Evolutionary conservation across 2,329 filamentous ascomycete genomes (phyloP).

Genomic region (Phialophora tarda): DNA sequence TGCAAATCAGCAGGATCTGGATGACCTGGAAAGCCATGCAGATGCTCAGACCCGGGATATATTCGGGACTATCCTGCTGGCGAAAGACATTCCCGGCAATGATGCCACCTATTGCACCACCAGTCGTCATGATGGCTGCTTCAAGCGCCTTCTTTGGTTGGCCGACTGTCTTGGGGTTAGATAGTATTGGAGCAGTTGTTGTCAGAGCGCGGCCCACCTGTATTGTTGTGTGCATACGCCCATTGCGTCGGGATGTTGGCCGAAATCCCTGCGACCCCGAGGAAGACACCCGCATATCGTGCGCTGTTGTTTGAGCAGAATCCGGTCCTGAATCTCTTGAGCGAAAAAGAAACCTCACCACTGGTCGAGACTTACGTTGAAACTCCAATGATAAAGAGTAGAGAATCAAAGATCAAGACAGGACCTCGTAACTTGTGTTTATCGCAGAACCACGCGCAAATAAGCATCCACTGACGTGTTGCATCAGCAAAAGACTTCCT

Average conservation of each 20-base stretch:
- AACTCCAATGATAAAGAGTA: slow-evolving; percentile 70
- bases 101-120: slow-evolving; percentile 68
- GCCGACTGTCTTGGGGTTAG: slow-evolving; percentile 53
- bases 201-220: slow-evolving; percentile 49
- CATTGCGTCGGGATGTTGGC: slow-evolving; percentile 75
- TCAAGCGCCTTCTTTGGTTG: slow-evolving; percentile 78
- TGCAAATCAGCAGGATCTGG: slow-evolving; percentile 60
- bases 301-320: slow-evolving; percentile 62
- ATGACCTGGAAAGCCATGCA: slow-evolving; percentile 45
- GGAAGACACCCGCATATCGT: slow-evolving; percentile 75
- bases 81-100: slow-evolving; percentile 77
- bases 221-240: slow-evolving; percentile 84
- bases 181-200: too few relatives aligned
- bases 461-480: slow-evolving; percentile 8
- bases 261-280: slow-evolving; percentile 74
- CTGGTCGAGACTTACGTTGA: slow-evolving; percentile 44
- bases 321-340: slow-evolving; percentile 48
- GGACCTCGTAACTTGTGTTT: slow-evolving; percentile 69
- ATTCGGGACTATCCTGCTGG: slow-evolving; percentile 44
- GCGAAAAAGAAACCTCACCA: neutral
- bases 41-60: slow-evolving; percentile 39
- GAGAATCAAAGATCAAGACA: slow-evolving; percentile 68
- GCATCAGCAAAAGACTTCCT: neutral
- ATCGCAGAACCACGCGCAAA: slow-evolving; percentile 65
- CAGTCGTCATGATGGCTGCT: slow-evolving; percentile 12